phyloP scores from a whole-genome alignment of 805 yeast genomes.

The Yamadazyma sp. region DNA sequence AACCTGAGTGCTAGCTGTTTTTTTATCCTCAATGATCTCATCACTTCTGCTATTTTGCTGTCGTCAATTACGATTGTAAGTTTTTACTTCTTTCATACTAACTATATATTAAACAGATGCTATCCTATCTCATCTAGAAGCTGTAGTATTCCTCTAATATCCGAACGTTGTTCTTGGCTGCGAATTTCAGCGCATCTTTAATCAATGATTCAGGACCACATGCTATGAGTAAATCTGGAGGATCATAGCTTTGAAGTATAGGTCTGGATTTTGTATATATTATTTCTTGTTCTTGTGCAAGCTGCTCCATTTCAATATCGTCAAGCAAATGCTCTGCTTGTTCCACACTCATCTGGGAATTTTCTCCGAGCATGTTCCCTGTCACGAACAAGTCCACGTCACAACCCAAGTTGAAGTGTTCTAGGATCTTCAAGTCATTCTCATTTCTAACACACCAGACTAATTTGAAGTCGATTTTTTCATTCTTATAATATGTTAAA shows the following conservation, averaged over 20 bases:
- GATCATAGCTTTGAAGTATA: slow-evolving; percentile 1
- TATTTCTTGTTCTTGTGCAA: not conserved
- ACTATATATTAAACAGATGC: not conserved
- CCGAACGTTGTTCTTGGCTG: slow-evolving; percentile 29
- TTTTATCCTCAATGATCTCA: too few species aligned
- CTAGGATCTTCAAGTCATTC: slow-evolving; percentile 10
- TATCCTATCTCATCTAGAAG: slow-evolving; percentile 4
- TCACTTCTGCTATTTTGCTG: too few species aligned
- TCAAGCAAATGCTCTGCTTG: slow-evolving; percentile 5
- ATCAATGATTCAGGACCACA: slow-evolving; percentile 58
- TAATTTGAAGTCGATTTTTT: slow-evolving; percentile 8
- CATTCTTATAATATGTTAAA: slow-evolving; percentile 8
- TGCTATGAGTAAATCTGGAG: slow-evolving; percentile 39
- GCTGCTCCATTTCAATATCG: slow-evolving; percentile 4
- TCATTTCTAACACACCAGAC: slow-evolving; percentile 13
- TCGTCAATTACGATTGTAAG: too few species aligned
- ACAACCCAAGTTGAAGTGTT: slow-evolving; percentile 7
- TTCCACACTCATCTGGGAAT: not conserved
- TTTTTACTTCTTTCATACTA: not conserved
- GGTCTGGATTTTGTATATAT: slow-evolving; percentile 11
- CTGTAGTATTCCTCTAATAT: slow-evolving; percentile 11
- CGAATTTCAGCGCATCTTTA: slow-evolving; percentile 38
- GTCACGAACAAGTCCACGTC: slow-evolving; percentile 6
- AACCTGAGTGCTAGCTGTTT: slow-evolving; percentile 83
- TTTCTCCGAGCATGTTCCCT: not conserved